Conservation (phyloP, 345 rosid species). For the Adansonia digitata region DNA sequence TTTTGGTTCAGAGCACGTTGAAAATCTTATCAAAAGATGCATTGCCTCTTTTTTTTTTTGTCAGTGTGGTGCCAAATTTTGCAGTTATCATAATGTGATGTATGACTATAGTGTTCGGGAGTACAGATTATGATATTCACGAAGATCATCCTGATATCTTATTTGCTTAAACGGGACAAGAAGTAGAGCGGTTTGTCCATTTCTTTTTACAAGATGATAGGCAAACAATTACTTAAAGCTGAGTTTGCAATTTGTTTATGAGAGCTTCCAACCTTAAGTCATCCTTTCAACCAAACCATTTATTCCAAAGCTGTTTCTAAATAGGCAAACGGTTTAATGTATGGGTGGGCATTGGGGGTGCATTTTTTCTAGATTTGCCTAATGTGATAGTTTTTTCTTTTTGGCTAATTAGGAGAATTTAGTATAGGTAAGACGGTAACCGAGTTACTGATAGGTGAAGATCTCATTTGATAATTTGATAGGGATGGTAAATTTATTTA, state of each 20-base stretch:
- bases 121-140: neutral
- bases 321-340: neutral
- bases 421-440: no score
- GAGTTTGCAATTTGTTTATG: neutral
- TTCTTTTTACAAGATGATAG: neutral
- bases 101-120: neutral
- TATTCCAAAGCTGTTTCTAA: neutral
- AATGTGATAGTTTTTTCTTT: no score
- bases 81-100: neutral
- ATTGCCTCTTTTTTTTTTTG: neutral
- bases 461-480: no score
- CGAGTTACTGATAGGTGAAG: no score
- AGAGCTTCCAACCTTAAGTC: neutral
- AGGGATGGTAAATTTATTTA: no score
- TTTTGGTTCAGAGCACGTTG: conserved; percentile 15
- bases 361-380: neutral
- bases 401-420: no score
- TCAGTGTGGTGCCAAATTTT: neutral
- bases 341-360: neutral
- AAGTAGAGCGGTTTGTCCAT: neutral
- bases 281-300: neutral
- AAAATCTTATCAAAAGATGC: neutral
- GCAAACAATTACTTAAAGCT: neutral
- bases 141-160: neutral
- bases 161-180: no score